A percentile compares a stretch with the other conserved stretches of the same genome.
phyloP scores from a whole-genome alignment of 2,329 filamentous ascomycete genomes.

The Knufia petricola region DNA sequence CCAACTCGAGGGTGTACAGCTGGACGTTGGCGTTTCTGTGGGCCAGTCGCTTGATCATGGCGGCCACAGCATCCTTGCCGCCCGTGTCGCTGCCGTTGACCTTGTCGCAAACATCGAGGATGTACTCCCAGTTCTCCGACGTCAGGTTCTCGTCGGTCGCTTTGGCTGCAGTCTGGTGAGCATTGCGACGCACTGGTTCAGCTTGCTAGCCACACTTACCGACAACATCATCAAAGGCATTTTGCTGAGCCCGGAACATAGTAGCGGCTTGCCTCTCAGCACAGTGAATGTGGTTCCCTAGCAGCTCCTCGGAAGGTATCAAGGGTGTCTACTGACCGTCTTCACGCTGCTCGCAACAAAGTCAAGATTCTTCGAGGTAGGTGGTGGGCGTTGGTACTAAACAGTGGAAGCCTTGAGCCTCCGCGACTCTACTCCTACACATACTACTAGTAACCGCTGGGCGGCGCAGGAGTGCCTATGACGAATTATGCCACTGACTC shows the following conservation, averaged over 20 bases:
- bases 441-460: neutral
- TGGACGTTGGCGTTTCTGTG: conserved; percentile 95
- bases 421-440: neutral
- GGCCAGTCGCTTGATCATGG: conserved; percentile 82
- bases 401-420: neutral
- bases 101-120: conserved; percentile 55
- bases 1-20: conserved; percentile 84
- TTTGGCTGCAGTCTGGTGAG: conserved; percentile 46
- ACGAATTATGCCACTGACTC: neutral
- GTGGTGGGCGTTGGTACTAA: neutral
- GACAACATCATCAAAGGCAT: conserved; percentile 61
- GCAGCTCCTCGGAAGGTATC: too few species aligned
- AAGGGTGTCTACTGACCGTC: too few species aligned
- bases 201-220: conserved; percentile 38
- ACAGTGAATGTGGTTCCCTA: neutral
- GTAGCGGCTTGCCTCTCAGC: neutral
- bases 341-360: too few species aligned
- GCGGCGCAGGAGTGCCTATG: conserved; percentile 1
- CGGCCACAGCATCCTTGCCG: conserved; percentile 70
- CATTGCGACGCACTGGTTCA: conserved; percentile 8
- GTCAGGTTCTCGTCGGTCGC: conserved; percentile 98
- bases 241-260: conserved; percentile 55
- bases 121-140: conserved; percentile 67
- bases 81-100: conserved; percentile 39
- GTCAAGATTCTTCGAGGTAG: too few species aligned